Percentiles rank a stretch among this genome's conserved stretches.
These are phyloP conservation scores for Paraphaeosphaeria sporulosa DNA, from an alignment of 2,329 filamentous ascomycete genomes.

Conservation along the genomic window DNA sequence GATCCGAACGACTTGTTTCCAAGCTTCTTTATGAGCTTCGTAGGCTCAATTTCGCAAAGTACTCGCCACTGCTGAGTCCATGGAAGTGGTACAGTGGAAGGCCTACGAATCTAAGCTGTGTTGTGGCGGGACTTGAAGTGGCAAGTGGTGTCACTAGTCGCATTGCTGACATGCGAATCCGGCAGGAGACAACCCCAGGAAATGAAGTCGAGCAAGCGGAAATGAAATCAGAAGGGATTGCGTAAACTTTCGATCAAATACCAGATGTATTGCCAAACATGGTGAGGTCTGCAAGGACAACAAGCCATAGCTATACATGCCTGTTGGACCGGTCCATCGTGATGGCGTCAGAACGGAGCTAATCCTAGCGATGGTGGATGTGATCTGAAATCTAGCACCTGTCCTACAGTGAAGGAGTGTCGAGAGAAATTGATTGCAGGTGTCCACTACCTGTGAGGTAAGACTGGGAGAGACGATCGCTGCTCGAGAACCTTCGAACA, in stretches of 20 bases:
- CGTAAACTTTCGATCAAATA: neutral
- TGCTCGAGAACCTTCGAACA: neutral
- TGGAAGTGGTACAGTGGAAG: neutral
- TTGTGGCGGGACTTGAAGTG: neutral
- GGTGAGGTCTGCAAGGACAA: neutral
- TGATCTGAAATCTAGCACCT: neutral
- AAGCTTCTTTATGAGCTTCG: neutral
- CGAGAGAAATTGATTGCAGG: neutral
- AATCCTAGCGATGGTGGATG: neutral
- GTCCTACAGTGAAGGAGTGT: too few relatives aligned
- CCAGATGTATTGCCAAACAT: neutral
- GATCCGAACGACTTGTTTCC: neutral
- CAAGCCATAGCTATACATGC: neutral
- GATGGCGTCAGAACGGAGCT: slow-evolving; percentile 2
- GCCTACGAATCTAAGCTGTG: neutral
- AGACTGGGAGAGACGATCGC: too few relatives aligned
- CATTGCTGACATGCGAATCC: neutral
- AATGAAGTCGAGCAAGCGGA: neutral
- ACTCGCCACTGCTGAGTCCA: neutral
- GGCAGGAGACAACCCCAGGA: neutral
- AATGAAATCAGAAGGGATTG: neutral
- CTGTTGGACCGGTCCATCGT: slow-evolving; percentile 1
- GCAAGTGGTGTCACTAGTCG: slow-evolving; percentile 2
- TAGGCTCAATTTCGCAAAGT: neutral
- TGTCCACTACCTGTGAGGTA: neutral